Evolutionary conservation across 2,329 filamentous ascomycete genomes (phyloP).

Genomic region (Aulographum hederae): DNA sequence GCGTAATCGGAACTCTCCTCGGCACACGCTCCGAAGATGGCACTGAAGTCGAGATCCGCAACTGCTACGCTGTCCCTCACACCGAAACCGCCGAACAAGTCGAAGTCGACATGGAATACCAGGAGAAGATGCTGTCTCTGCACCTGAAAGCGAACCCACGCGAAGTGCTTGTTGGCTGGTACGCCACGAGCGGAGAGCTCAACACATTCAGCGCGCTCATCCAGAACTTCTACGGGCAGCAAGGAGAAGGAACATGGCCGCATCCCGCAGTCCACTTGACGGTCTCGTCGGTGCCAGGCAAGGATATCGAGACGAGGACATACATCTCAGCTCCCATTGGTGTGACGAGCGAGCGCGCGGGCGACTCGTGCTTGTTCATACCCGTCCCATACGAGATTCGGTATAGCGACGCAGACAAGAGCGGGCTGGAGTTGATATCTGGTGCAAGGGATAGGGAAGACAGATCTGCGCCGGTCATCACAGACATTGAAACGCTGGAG

Average conservation of each 20-base stretch:
- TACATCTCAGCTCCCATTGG: slow-evolving; percentile 95
- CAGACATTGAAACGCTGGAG: slow-evolving; percentile 80
- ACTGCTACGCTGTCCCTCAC: slow-evolving; percentile 94
- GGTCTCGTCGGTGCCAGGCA: slow-evolving; percentile 72
- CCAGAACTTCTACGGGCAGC: slow-evolving; percentile 97
- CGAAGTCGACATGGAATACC: slow-evolving; percentile 98
- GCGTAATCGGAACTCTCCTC: slow-evolving; percentile 90
- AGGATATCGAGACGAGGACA: slow-evolving; percentile 75
- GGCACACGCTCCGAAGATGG: slow-evolving; percentile 91
- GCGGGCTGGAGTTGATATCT: slow-evolving; percentile 66
- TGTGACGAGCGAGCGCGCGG: slow-evolving; percentile 83
- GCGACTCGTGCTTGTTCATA: slow-evolving; percentile 93
- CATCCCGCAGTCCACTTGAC: slow-evolving; percentile 97
- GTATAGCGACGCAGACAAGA: slow-evolving; percentile 65
- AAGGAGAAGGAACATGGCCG: slow-evolving; percentile 91
- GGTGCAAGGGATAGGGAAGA: slow-evolving; percentile 64
- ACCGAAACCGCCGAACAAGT: slow-evolving; percentile 98
- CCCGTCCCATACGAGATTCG: slow-evolving; percentile 90
- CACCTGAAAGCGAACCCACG: slow-evolving; percentile 88
- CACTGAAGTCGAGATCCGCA: slow-evolving; percentile 87
- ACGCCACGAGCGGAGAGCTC: slow-evolving; percentile 88
- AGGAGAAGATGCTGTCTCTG: slow-evolving; percentile 95
- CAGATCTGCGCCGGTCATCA: slow-evolving; percentile 53
- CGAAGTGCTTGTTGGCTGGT: slow-evolving; percentile 93
- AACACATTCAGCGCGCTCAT: slow-evolving; percentile 98